Conservation (phyloP, 1,284 basidiomycete species). For the Meira miltonrushii region DNA sequence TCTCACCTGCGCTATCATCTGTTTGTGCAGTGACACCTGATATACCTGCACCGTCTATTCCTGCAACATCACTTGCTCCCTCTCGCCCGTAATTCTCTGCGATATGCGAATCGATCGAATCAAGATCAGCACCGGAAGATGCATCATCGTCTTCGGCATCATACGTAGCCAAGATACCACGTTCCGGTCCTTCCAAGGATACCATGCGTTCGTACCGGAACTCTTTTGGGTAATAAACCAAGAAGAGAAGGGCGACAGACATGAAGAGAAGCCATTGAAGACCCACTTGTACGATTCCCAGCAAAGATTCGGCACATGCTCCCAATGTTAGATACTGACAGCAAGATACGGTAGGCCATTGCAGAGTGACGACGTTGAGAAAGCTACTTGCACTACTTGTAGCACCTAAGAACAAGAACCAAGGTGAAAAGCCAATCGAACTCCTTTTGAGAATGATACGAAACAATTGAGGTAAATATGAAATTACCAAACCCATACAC, state of each 20-base stretch:
- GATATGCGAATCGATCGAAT: constrained; percentile 47
- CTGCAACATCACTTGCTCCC: constrained; percentile 13
- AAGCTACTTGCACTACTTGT: constrained; percentile 58
- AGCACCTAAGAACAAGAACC: constrained; percentile 87
- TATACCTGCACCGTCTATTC: constrained; percentile 6
- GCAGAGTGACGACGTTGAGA: constrained; percentile 65
- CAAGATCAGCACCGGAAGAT: constrained; percentile 38
- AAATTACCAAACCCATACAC: constrained; percentile 73
- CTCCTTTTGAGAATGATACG: constrained; percentile 59
- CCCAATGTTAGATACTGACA: constrained; percentile 65
- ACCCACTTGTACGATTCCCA: constrained; percentile 76
- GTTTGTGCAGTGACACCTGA: neutral
- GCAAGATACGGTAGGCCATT: constrained; percentile 79
- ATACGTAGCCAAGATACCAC: constrained; percentile 14
- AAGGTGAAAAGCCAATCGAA: constrained; percentile 82
- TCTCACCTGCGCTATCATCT: constrained; percentile 8
- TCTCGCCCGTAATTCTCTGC: constrained; percentile 30
- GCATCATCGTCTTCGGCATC: constrained; percentile 2
- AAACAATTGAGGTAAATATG: constrained; percentile 84
- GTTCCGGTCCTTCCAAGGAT: constrained; percentile 20
- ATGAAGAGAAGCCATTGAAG: constrained; percentile 83
- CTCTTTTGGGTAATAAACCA: constrained; percentile 81
- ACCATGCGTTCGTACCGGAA: constrained; percentile 62
- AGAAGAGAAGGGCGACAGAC: constrained; percentile 76
- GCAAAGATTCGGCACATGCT: constrained; percentile 72